Evolutionary conservation across 495 filamentous ascomycete species (phyloP).

Genomic region (Eremomyces bilateralis): DNA sequence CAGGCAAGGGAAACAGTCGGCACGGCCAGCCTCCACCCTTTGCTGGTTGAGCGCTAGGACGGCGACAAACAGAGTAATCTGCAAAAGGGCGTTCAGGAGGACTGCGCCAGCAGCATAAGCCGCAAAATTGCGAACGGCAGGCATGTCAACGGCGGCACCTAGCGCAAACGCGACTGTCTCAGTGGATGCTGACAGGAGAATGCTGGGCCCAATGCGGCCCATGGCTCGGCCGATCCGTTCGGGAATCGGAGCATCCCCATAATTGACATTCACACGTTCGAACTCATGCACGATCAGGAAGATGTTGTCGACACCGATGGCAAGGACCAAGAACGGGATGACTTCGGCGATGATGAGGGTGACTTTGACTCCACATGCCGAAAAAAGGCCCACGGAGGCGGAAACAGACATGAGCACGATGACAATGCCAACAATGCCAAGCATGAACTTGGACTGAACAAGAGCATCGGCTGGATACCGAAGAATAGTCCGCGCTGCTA

Average conservation of each 20-base stretch:
- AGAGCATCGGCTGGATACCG: conserved; percentile 61
- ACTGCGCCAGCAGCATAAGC: conserved; percentile 92
- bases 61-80: conserved; percentile 90
- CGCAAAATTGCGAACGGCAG: conserved; percentile 89
- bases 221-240: conserved; percentile 63
- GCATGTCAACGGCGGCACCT: conserved; percentile 91
- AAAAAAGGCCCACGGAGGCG: conserved; percentile 83
- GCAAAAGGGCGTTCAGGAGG: conserved; percentile 83
- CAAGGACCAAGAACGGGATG: conserved; percentile 89
- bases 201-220: conserved; percentile 87
- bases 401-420: conserved; percentile 97
- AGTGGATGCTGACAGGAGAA: conserved; percentile 81
- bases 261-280: conserved; percentile 74
- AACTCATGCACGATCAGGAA: conserved; percentile 98
- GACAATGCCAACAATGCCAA: conserved; percentile 75
- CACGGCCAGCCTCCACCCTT: conserved; percentile 60
- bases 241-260: conserved; percentile 71
- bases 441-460: conserved; percentile 86
- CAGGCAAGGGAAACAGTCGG: conserved; percentile 87
- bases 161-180: conserved; percentile 85
- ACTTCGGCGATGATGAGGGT: conserved; percentile 97
- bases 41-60: conserved; percentile 78
- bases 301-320: conserved; percentile 95
- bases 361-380: conserved; percentile 69
- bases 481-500: conserved; percentile 51